phyloP scores from a whole-genome alignment of 768 basidiomycete species.

The Sporobolomyces phaffii region DNA sequence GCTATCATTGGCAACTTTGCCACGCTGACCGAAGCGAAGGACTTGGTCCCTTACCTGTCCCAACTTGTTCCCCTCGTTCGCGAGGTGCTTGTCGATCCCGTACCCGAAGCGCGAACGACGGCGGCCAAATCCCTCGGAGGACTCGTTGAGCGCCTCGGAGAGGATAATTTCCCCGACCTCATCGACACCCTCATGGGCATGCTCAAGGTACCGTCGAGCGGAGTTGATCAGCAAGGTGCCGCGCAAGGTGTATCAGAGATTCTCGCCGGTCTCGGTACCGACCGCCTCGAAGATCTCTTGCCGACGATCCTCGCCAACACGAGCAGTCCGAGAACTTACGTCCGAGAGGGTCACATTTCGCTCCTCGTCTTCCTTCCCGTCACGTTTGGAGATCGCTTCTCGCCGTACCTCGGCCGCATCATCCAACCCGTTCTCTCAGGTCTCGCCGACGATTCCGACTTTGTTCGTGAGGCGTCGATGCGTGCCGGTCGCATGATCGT shows the following conservation, averaged over 20 bases:
- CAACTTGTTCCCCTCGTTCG: constrained; percentile 85
- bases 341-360: constrained; percentile 98
- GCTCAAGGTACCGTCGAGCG: constrained; percentile 84
- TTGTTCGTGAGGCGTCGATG: constrained; percentile 95
- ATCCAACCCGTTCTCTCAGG: constrained; percentile 86
- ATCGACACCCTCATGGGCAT: constrained; percentile 81
- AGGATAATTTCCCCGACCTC: constrained; percentile 88
- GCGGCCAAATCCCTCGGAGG: constrained; percentile 95
- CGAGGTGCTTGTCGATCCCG: constrained; percentile 86
- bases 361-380: constrained; percentile 89
- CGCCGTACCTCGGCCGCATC: constrained; percentile 90
- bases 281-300: constrained; percentile 82
- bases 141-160: constrained; percentile 92
- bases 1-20: constrained; percentile 98
- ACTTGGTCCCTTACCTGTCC: constrained; percentile 90
- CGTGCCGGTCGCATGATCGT: constrained; percentile 97
- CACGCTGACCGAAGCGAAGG: constrained; percentile 77
- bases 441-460: constrained; percentile 85
- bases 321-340: constrained; percentile 77
- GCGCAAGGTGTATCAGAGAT: constrained; percentile 96
- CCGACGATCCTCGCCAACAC: constrained; percentile 91
- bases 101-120: constrained; percentile 93
- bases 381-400: constrained; percentile 92
- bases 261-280: constrained; percentile 93
- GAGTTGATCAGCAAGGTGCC: constrained; percentile 94